These are phyloP conservation scores for Cytospora piceae DNA, from an alignment of 2,329 filamentous ascomycete species.

Conservation along the genomic window DNA sequence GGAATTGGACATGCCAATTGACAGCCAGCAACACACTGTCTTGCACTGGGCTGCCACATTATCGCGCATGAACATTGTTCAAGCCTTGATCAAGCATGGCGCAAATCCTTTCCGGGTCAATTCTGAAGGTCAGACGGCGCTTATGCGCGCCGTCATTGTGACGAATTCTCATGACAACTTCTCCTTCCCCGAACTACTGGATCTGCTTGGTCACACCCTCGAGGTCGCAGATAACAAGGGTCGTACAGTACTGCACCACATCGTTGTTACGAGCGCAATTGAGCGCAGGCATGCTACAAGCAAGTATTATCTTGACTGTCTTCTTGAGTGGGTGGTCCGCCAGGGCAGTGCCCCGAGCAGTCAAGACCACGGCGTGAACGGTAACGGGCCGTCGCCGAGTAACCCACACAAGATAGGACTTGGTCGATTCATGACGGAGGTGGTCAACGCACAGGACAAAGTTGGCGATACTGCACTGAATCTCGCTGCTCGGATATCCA, in stretches of 20 bases:
- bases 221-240: constrained; percentile 89
- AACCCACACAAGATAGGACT: constrained; percentile 74
- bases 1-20: constrained; percentile 91
- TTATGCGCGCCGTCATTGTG: constrained; percentile 90
- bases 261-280: constrained; percentile 92
- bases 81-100: constrained; percentile 79
- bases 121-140: constrained; percentile 83
- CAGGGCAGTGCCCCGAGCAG: constrained; percentile 60
- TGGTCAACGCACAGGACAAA: constrained; percentile 94
- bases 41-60: constrained; percentile 96
- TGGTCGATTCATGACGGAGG: constrained; percentile 92
- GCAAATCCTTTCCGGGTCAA: constrained; percentile 90
- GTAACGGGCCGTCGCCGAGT: constrained; percentile 25
- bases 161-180: constrained; percentile 93
- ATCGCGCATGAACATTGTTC: constrained; percentile 80
- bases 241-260: constrained; percentile 92
- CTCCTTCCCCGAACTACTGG: constrained; percentile 87
- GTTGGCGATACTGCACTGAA: constrained; percentile 94
- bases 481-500: constrained; percentile 89
- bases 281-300: constrained; percentile 90
- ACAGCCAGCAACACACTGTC: constrained; percentile 85
- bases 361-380: constrained; percentile 41
- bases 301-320: constrained; percentile 92
- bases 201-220: constrained; percentile 86
- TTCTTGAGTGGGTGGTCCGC: constrained; percentile 91